phyloP scores from a whole-genome alignment of 148 eudicot species.

The Amaranthus hypochondriacus region DNA sequence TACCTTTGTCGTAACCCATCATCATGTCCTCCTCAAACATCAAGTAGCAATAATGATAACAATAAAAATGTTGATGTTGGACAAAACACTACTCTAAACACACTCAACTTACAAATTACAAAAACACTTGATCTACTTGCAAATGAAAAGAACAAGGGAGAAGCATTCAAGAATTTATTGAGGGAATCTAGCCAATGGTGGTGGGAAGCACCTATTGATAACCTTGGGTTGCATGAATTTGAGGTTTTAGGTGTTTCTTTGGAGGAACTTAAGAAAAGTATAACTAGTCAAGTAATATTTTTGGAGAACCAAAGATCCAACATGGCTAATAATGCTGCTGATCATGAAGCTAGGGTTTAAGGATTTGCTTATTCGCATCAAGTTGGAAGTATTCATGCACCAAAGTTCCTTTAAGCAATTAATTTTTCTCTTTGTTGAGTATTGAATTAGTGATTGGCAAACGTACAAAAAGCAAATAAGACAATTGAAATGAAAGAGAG shows the following conservation, averaged over 20 bases:
- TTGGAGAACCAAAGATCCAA: constrained; percentile 12
- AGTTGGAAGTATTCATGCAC: too few species aligned
- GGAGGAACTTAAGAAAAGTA: constrained; percentile 48
- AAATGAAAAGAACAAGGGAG: constrained; percentile 33
- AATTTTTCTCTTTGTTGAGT: too few species aligned
- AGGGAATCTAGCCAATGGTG: constrained; percentile 36
- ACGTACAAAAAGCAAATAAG: too few species aligned
- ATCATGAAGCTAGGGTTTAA: too few species aligned
- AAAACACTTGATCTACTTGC: constrained; percentile 36
- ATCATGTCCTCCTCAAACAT: constrained; percentile 10
- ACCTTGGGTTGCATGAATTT: constrained; percentile 42
- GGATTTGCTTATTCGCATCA: too few species aligned
- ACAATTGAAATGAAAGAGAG: too few species aligned
- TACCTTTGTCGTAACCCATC: constrained; percentile 32
- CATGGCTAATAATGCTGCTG: too few species aligned
- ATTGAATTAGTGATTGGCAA: too few species aligned
- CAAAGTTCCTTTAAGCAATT: too few species aligned
- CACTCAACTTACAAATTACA: constrained; percentile 40
- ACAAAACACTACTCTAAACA: constrained; percentile 14
- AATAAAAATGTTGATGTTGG: not conserved
- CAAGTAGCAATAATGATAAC: not conserved
- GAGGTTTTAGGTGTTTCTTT: constrained; percentile 39
- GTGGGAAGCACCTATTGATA: constrained; percentile 54
- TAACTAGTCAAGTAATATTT: constrained; percentile 23
- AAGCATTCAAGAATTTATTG: constrained; percentile 26